Evolutionary conservation across 805 yeast species (phyloP), one percentile per base, ranked within the genome.

Genomic region (Wickerhamomyces xylosicus): DNA sequence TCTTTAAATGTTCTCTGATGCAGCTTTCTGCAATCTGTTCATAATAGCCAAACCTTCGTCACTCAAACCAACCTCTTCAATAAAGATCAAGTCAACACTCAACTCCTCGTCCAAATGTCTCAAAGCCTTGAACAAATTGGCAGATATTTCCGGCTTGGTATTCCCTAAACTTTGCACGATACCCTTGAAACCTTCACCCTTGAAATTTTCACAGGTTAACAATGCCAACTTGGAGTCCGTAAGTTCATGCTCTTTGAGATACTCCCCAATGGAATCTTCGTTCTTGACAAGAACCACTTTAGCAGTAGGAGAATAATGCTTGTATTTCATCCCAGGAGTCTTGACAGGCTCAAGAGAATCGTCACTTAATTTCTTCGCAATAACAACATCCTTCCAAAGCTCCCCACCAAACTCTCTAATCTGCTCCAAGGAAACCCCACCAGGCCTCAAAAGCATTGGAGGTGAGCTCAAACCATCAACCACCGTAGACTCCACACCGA

Each of bases 281-380:
- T 78, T 72, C 40, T 72, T 65, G 45, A 86, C 75, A 5, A 89
- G 58, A 0, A 82, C 63, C 3, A 92, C 97, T 42, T 72, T 76
- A 0, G 97, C 95, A 2, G 71, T 71, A 3, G 98, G 98, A 0
- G 96, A 84, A 57, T 92, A 92, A 58, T 92, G 98, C 48, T 84
- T 78, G 57, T 92, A 92, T 55, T 92, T 92, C 98, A 92, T 92
- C 0, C 98, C 98, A 0, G 98, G 98, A 0, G 98, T 92, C 49
- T 83, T 72, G 0, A 83, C 94, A 1, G 78, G 70, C 46, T 85
- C 97, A 6, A 14, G 7, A 16, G 78, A 83, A 1, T 60, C 59
- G 5, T 55, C 64, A 5, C 85, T 85, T 2, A 76, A 74, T 46
- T 70, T 72, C 47, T 75, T 80, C 8, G 84, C 87, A 5, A 83